phyloP scores from a whole-genome alignment of 768 basidiomycete species.

The Suillus sp. region DNA sequence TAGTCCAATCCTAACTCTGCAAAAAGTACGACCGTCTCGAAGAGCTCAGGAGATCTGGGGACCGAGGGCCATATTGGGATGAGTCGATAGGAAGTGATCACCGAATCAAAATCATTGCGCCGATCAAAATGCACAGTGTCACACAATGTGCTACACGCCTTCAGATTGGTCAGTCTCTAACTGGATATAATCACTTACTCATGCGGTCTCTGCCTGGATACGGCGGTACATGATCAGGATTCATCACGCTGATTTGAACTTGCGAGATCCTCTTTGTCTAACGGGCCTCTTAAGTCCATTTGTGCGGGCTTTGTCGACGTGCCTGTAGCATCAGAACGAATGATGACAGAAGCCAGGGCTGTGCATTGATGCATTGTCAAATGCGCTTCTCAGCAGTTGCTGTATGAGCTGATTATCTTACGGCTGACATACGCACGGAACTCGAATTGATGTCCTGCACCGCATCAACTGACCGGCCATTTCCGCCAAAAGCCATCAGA shows the following conservation, averaged over 20 bases:
- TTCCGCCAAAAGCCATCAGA: not conserved
- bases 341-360: not conserved
- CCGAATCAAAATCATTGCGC: not conserved
- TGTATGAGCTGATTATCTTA: not conserved
- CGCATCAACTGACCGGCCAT: not conserved
- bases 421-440: not conserved
- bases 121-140: not conserved
- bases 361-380: too few species aligned
- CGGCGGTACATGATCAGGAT: not conserved
- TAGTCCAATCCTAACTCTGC: not conserved
- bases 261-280: not conserved
- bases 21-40: not conserved
- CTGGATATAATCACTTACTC: not conserved
- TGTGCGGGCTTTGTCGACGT: not conserved
- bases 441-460: not conserved
- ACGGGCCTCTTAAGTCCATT: not conserved
- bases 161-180: not conserved
- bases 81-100: not conserved
- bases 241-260: not conserved
- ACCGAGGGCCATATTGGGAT: not conserved
- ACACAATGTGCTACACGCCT: not conserved
- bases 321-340: not conserved
- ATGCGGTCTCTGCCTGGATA: not conserved
- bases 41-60: not conserved
- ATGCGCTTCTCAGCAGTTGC: not conserved